These are phyloP conservation scores for Xylaria grammica DNA, from an alignment of 495 filamentous ascomycete species.

Conservation along the genomic window DNA sequence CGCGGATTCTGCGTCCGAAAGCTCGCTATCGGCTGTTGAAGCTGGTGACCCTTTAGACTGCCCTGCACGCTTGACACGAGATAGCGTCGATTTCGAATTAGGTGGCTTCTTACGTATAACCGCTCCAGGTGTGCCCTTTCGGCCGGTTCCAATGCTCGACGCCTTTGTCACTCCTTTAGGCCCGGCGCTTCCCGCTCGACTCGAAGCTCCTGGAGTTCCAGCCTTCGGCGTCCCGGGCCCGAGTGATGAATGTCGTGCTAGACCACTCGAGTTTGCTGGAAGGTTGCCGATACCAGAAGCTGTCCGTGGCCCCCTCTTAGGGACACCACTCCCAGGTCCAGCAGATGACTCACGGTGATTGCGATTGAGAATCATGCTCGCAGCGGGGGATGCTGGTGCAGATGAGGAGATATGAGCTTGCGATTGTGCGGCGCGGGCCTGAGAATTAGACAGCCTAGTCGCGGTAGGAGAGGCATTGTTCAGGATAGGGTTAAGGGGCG, in stretches of 20 bases:
- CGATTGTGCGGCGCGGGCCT: conserved; percentile 45
- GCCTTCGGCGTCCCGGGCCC: conserved; percentile 88
- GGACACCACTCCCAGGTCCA: conserved; percentile 63
- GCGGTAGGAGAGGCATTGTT: conserved; percentile 48
- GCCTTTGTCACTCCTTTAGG: conserved; percentile 64
- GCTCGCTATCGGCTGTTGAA: conserved; percentile 63
- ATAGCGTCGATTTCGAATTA: conserved; percentile 62
- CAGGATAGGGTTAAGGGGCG: conserved; percentile 53
- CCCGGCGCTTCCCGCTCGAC: conserved; percentile 74
- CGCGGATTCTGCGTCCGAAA: conserved; percentile 67
- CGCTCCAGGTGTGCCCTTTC: conserved; percentile 72
- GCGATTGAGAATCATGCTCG: conserved; percentile 64
- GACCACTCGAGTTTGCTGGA: conserved; percentile 70
- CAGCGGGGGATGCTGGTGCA: conserved; percentile 70
- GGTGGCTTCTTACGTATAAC: conserved; percentile 57
- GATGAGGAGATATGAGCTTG: conserved; percentile 55
- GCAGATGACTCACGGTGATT: conserved; percentile 77
- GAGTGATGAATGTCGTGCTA: conserved; percentile 78
- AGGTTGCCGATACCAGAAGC: conserved; percentile 68
- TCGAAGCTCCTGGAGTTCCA: conserved; percentile 62
- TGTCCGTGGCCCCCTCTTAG: conserved; percentile 74
- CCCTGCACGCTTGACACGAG: conserved; percentile 54
- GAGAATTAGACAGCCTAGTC: conserved; percentile 45
- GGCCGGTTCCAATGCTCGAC: conserved; percentile 35
- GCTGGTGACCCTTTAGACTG: conserved; percentile 65